phyloP scores from a whole-genome alignment of 768 basidiomycete species.

The Trametes sanguinea region DNA sequence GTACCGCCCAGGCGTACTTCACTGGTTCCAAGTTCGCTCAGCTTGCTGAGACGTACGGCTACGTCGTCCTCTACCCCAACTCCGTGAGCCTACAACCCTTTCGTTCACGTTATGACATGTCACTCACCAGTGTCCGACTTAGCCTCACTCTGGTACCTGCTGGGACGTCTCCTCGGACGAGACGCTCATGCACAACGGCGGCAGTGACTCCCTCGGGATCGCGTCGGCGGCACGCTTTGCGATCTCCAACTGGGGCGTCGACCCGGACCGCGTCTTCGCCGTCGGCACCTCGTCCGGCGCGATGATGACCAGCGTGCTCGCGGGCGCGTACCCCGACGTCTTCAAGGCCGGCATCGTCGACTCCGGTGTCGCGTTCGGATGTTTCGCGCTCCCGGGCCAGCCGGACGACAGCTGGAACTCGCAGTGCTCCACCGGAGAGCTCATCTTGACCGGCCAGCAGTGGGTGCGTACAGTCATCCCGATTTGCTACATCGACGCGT shows the following conservation, averaged over 20 bases:
- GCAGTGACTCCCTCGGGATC: constrained; percentile 56
- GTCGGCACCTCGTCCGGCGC: constrained; percentile 54
- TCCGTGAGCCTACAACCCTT: not conserved
- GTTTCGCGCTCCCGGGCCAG: constrained; percentile 46
- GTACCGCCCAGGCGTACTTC: constrained; percentile 54
- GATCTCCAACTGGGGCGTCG: constrained; percentile 49
- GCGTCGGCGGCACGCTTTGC: constrained; percentile 49
- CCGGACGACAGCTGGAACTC: constrained; percentile 42
- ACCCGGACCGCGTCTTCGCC: constrained; percentile 48
- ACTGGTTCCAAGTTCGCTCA: constrained; percentile 49
- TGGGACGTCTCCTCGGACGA: constrained; percentile 54
- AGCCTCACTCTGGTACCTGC: constrained; percentile 34
- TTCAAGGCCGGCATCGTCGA: constrained; percentile 50
- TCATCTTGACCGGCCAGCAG: constrained; percentile 47
- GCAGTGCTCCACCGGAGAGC: constrained; percentile 39
- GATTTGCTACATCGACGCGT: not conserved
- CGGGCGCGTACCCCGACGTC: constrained; percentile 57
- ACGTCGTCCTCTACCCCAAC: constrained; percentile 49
- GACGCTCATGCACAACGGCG: constrained; percentile 55
- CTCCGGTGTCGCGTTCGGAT: constrained; percentile 56
- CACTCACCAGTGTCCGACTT: not conserved
- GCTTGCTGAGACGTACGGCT: constrained; percentile 50
- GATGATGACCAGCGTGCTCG: constrained; percentile 63
- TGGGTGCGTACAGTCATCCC: constrained; percentile 33
- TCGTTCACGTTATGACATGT: not conserved